Evolutionary conservation across 345 rosid species (phyloP).

Genomic region (Eucalyptus curtisii): DNA sequence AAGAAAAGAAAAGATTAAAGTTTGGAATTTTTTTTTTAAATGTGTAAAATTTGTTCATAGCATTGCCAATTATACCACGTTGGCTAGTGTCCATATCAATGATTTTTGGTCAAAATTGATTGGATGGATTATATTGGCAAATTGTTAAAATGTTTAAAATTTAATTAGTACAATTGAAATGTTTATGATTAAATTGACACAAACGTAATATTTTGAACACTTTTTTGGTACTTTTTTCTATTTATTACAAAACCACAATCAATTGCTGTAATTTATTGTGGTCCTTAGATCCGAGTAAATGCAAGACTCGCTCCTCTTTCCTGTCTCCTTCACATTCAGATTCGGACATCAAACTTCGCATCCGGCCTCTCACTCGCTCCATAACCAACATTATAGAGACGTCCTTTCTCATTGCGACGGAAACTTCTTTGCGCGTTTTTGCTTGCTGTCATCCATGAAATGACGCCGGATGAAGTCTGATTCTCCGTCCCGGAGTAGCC

Average conservation of each 20-base stretch:
- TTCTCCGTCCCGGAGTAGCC: neutral
- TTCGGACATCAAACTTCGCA: neutral
- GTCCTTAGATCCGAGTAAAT: neutral
- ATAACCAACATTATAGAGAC: neutral
- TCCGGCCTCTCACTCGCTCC: neutral
- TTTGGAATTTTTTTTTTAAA: too few relatives aligned
- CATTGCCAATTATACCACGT: too few relatives aligned
- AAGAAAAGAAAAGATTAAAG: too few relatives aligned
- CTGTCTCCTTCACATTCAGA: neutral
- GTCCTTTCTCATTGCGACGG: neutral
- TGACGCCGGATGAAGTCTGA: neutral
- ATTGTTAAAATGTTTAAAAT: too few relatives aligned
- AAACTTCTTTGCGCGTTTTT: neutral
- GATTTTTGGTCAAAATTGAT: rapidly evolving
- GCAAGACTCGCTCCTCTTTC: neutral
- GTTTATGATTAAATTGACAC: rapidly evolving
- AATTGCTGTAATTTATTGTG: neutral
- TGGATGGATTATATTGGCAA: too few relatives aligned
- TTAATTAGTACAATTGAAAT: too few relatives aligned
- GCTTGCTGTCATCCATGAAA: neutral
- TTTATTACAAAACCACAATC: too few relatives aligned
- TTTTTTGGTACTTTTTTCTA: too few relatives aligned
- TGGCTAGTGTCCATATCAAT: rapidly evolving
- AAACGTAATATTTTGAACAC: rapidly evolving
- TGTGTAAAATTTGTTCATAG: rapidly evolving